These are phyloP conservation scores for Rhizopogon rudus DNA, from an alignment of 768 basidiomycete genomes.

Conservation along the genomic window DNA sequence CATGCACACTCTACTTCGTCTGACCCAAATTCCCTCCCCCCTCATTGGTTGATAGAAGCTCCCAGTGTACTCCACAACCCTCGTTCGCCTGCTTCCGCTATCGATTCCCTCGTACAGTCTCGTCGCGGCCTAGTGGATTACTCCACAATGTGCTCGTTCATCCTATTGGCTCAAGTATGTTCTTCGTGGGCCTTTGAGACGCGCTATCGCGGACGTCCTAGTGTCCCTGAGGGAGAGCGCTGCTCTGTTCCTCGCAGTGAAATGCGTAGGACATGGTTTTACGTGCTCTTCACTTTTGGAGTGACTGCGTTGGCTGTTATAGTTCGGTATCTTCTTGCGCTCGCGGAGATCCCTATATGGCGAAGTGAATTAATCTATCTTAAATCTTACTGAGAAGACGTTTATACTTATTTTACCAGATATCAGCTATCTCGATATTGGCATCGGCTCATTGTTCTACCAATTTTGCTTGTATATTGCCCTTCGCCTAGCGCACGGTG, in stretches of 20 bases:
- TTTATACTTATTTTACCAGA: constrained; percentile 39
- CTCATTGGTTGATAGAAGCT: constrained; percentile 74
- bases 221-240: constrained; percentile 61
- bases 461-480: constrained; percentile 90
- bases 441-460: constrained; percentile 72
- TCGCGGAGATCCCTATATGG: constrained; percentile 53
- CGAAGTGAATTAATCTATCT: constrained; percentile 46
- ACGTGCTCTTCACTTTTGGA: constrained; percentile 56
- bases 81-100: constrained; percentile 36
- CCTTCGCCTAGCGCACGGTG: constrained; percentile 86
- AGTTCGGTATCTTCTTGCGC: constrained; percentile 42
- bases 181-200: constrained; percentile 75
- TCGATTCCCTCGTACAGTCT: constrained; percentile 56
- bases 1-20: constrained; percentile 23
- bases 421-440: constrained; percentile 71
- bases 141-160: constrained; percentile 73
- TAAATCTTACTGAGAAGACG: not conserved
- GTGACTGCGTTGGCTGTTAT: constrained; percentile 45
- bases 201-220: constrained; percentile 34
- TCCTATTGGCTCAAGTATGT: constrained; percentile 73
- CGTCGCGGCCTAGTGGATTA: constrained; percentile 76
- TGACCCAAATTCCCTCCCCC: constrained; percentile 37
- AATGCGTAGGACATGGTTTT: constrained; percentile 54
- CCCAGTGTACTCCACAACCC: constrained; percentile 51
- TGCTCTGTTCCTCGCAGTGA: constrained; percentile 76